Percentiles rank a stretch among this genome's conserved stretches.
Evolutionary conservation across 352 stramenopile genomes (phyloP).

Genomic region (Phytophthora nicotianae): DNA sequence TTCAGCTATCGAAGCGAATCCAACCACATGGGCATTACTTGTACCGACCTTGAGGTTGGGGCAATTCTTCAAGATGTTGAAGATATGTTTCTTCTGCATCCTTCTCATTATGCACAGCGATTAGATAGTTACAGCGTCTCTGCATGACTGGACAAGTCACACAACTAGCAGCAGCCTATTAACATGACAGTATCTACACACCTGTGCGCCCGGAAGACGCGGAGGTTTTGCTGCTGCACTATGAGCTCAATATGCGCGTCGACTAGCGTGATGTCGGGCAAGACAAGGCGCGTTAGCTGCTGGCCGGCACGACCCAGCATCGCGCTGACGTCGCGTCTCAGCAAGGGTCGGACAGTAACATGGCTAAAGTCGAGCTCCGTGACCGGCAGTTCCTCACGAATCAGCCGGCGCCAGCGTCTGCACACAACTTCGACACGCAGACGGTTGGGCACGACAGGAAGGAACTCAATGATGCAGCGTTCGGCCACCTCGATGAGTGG

Average conservation of each 20-base stretch:
- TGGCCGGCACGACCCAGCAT: conserved; percentile 47
- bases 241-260: conserved; percentile 50
- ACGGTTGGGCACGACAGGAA: conserved; percentile 57
- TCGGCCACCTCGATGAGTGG: conserved; percentile 51
- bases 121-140: too few relatives aligned
- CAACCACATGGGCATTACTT: neutral
- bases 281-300: conserved; percentile 37
- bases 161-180: neutral
- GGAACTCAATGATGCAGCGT: conserved; percentile 50
- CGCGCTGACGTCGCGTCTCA: conserved; percentile 38
- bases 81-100: conserved; percentile 60
- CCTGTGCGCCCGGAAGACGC: conserved; percentile 57
- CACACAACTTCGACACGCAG: conserved; percentile 59
- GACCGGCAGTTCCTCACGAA: conserved; percentile 44
- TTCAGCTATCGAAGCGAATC: conserved; percentile 13
- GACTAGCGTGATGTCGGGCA: conserved; percentile 56
- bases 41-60: conserved; percentile 40
- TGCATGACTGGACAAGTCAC: too few relatives aligned
- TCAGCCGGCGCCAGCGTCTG: conserved; percentile 56
- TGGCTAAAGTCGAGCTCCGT: conserved; percentile 55
- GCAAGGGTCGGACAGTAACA: conserved; percentile 26
- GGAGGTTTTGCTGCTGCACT: conserved; percentile 39
- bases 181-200: conserved; percentile 16
- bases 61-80: conserved; percentile 46
- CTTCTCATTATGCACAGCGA: conserved; percentile 24